phyloP scores from a whole-genome alignment of 2,329 filamentous ascomycete genomes.

The Venturia oleaginea region DNA sequence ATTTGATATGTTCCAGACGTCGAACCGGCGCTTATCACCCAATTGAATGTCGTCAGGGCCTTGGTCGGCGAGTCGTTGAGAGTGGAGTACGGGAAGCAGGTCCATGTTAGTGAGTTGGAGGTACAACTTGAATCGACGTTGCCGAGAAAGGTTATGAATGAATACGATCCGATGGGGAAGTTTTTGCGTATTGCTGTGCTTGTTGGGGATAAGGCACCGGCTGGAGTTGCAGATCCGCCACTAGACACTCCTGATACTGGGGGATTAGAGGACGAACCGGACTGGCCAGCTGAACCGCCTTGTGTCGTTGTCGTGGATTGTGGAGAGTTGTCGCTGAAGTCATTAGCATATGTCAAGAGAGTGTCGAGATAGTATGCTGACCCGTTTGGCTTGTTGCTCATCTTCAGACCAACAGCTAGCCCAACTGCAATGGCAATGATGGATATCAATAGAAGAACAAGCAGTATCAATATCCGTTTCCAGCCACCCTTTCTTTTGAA shows the following conservation, averaged over 20 bases:
- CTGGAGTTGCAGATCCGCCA: neutral
- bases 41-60: constrained; percentile 48
- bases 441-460: constrained; percentile 23
- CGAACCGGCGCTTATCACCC: constrained; percentile 44
- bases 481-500: constrained; percentile 28
- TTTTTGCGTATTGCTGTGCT: constrained; percentile 18
- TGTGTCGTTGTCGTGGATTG: neutral
- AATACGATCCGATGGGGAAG: constrained; percentile 56
- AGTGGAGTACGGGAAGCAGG: constrained; percentile 48
- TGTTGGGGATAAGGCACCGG: constrained; percentile 17
- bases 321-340: neutral
- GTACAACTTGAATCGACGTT: constrained; percentile 48
- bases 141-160: constrained; percentile 49
- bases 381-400: constrained; percentile 17
- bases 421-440: constrained; percentile 32
- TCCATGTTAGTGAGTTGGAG: constrained; percentile 49
- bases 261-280: constrained; percentile 3
- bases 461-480: constrained; percentile 30
- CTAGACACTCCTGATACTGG: neutral
- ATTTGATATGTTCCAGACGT: constrained; percentile 36
- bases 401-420: constrained; percentile 33
- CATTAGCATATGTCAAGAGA: neutral
- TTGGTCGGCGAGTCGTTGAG: constrained; percentile 36
- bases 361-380: constrained; percentile 2
- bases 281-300: neutral